These are phyloP conservation scores for Penicillium sp. DNA, from an alignment of 2,329 filamentous ascomycete species.

Conservation along the genomic window DNA sequence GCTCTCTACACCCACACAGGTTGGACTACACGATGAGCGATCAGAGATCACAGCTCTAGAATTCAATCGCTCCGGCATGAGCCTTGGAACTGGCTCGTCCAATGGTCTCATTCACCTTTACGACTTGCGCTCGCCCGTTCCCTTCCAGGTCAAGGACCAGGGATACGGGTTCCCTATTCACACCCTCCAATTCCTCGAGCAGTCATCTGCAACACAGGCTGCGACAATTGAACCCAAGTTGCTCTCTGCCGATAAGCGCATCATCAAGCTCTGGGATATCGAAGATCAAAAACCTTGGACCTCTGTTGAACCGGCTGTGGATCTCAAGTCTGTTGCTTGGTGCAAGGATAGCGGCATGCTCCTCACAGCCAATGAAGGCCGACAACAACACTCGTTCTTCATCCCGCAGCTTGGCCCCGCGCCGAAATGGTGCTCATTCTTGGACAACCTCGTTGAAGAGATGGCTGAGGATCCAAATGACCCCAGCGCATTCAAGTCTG, in stretches of 20 bases:
- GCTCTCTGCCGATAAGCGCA: conserved; percentile 86
- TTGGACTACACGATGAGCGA: conserved; percentile 41
- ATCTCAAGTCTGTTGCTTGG: conserved; percentile 93
- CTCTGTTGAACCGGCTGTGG: conserved; percentile 88
- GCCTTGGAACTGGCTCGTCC: conserved; percentile 82
- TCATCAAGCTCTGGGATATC: conserved; percentile 96
- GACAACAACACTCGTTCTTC: conserved; percentile 92
- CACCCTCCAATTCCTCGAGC: conserved; percentile 67
- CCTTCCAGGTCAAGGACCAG: conserved; percentile 88
- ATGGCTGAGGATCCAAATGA: conserved; percentile 82
- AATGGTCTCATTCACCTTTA: conserved; percentile 86
- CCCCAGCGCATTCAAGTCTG: conserved; percentile 53
- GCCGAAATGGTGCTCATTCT: conserved; percentile 92
- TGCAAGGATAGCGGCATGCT: conserved; percentile 92
- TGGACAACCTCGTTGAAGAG: conserved; percentile 97
- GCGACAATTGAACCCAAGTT: conserved; percentile 71
- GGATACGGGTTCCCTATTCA: conserved; percentile 92
- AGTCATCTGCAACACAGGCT: conserved; percentile 69
- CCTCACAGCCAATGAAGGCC: conserved; percentile 92
- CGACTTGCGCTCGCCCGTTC: conserved; percentile 83
- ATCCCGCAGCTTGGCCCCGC: conserved; percentile 90
- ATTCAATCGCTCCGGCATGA: conserved; percentile 80
- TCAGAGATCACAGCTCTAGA: conserved; percentile 80
- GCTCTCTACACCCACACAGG: conserved; percentile 57
- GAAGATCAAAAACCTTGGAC: conserved; percentile 85